Conservation (phyloP, 331 rosid species). For the Malus hybrid region DNA sequence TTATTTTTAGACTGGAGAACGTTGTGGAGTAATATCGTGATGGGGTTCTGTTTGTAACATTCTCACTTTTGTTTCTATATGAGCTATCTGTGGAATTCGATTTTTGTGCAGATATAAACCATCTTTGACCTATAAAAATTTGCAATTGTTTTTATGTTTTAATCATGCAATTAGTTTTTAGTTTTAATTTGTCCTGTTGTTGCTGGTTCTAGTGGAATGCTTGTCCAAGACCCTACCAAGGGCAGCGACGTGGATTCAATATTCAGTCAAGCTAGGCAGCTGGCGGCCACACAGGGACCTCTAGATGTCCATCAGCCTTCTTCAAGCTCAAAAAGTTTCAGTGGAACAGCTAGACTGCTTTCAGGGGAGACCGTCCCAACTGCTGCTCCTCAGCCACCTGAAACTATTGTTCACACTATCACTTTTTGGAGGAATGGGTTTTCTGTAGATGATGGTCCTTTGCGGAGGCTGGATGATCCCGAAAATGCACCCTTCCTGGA, state of each 20-base stretch:
- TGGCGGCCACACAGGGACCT: constrained; percentile 46
- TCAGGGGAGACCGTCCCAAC: constrained; percentile 62
- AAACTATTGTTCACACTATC: constrained; percentile 37
- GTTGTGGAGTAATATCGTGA: background rate
- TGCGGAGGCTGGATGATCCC: constrained; percentile 70
- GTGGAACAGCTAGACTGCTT: constrained; percentile 77
- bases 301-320: constrained; percentile 31
- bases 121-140: background rate
- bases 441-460: constrained; percentile 67
- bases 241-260: constrained; percentile 52
- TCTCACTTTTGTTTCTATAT: background rate
- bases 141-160: background rate
- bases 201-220: constrained; percentile 69
- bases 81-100: background rate
- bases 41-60: background rate
- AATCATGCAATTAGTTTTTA: background rate
- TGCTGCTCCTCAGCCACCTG: constrained; percentile 50
- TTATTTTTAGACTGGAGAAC: background rate
- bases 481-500: constrained; percentile 70
- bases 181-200: constrained; percentile 2
- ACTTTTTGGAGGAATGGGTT: constrained; percentile 94
- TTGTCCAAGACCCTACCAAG: constrained; percentile 73
- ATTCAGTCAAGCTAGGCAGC: constrained; percentile 53
- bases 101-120: background rate
- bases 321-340: constrained; percentile 52